Percentiles rank a stretch among this genome's conserved stretches.
Conservation (phyloP, 2,329 filamentous ascomycete genomes). For the Arthrocladium fulminans region DNA sequence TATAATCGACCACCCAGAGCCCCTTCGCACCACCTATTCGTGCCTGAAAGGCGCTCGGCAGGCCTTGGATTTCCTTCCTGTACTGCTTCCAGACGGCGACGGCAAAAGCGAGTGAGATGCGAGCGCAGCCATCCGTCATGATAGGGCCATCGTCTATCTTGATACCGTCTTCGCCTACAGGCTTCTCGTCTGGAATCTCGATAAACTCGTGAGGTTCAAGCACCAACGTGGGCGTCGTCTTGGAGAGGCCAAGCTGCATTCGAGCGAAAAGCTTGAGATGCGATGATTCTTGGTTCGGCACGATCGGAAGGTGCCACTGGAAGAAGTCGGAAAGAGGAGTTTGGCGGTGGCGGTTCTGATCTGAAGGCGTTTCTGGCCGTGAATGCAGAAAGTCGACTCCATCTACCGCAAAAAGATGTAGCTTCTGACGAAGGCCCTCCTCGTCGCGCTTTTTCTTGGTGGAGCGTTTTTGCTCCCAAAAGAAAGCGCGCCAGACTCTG, state of each 20-base stretch:
- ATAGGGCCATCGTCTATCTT: constrained; percentile 17
- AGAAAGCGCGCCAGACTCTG: constrained; percentile 38
- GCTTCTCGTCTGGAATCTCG: constrained; percentile 25
- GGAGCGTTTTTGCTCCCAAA: constrained; percentile 32
- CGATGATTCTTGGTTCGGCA: constrained; percentile 29
- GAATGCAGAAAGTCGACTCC: constrained; percentile 32
- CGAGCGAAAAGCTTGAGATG: constrained; percentile 40
- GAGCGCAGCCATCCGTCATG: constrained; percentile 47
- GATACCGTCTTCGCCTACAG: constrained; percentile 7
- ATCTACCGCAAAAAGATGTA: constrained; percentile 37
- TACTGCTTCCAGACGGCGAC: constrained; percentile 37
- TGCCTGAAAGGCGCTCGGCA: constrained; percentile 48
- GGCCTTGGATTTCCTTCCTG: constrained; percentile 29
- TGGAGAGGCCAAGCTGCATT: constrained; percentile 36
- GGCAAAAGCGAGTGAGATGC: constrained; percentile 46
- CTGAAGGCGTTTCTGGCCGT: constrained; percentile 2
- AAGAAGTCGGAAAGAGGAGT: constrained; percentile 34
- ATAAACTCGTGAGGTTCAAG: constrained; percentile 32
- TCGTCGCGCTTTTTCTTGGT: constrained; percentile 22
- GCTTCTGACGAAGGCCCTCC: constrained; percentile 22
- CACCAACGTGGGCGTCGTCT: constrained; percentile 33
- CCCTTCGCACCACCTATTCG: constrained; percentile 54
- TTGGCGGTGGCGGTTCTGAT: constrained; percentile 18
- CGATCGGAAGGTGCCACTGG: constrained; percentile 37
- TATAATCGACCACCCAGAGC: constrained; percentile 48